Conservation (phyloP, 2,329 filamentous ascomycete species). For the Penicillium paneum region DNA sequence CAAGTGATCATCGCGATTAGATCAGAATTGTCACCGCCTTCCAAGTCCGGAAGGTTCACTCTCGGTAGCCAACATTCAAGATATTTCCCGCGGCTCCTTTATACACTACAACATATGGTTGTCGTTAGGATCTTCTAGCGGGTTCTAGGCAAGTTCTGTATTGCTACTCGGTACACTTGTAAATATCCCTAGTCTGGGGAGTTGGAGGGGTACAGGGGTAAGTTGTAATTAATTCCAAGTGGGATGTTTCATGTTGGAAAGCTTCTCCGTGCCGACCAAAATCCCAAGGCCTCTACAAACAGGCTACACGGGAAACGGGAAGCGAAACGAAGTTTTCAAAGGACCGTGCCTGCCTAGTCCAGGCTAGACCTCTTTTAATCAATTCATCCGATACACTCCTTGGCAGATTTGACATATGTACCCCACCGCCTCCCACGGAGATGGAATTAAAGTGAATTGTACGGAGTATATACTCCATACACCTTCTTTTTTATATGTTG, state of each 20-base stretch:
- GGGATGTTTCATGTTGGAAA: constrained; percentile 6
- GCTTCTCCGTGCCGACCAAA: constrained; percentile 1
- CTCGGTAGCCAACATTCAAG: not conserved
- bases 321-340: too few relatives aligned
- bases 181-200: not conserved
- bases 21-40: constrained; percentile 5
- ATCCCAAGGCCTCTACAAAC: not conserved
- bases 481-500: not conserved
- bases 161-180: not conserved
- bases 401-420: not conserved
- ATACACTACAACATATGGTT: not conserved
- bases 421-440: not conserved
- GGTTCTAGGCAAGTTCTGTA: not conserved
- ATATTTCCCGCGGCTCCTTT: not conserved
- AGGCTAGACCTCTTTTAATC: not conserved
- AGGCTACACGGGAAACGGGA: not conserved
- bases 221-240: not conserved
- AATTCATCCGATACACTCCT: not conserved
- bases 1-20: constrained; percentile 2
- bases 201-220: not conserved
- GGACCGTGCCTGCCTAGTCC: not conserved
- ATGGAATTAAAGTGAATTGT: not conserved
- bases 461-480: too few relatives aligned
- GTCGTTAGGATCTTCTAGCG: not conserved
- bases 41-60: too few relatives aligned